Evolutionary conservation across 2,329 filamentous ascomycete genomes (phyloP), one percentile per base, ranked within the genome.

Genomic region (Talaromyces sp.): DNA sequence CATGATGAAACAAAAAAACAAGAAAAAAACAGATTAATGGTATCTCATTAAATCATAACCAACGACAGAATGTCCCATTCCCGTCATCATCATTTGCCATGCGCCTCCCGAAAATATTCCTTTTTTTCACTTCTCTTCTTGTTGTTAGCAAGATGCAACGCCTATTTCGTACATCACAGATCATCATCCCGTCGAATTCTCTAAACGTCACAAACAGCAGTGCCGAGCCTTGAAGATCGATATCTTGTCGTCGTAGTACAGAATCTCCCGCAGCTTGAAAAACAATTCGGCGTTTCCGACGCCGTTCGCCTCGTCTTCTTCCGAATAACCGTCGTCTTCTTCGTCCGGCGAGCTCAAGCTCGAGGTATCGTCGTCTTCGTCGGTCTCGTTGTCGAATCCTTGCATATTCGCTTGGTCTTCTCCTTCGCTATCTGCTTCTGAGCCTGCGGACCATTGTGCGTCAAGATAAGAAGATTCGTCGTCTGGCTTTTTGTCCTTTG

Each of bases 211-310:
- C 54, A 80, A 68, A 65, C 73, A 69, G 56, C 84, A 87, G 75
- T 91, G 87, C 63, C 90, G 83, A 34, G 89, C 89, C 73, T 89
- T 90, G 77, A 94, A 94, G 62, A 94, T 88, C 31, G 89, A 87
- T 59, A 92, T 86, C 75, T 91, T 91, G 72, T 94, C 90, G 72
- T 94, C 91, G 69, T 92, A 93, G 74, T 92, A 94, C 65, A 93
- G 75, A 65, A 95, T 94, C 78, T 94, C 90, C 64, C 89, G 81
- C 66, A 94, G 78, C 60, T 86, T 82, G 63, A 93, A 81, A 68
- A 81, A 73, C 1, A 68, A 71, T 47, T 75, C 73, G 75, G 53
- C 75, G 72, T 27, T 79, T 77, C 78, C 79, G 5, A 82, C 80
- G n/a, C 79, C 79, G 10, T 80, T 78, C 33, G 81, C 81, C 5